Percentiles rank a stretch among this genome's conserved stretches.
phyloP scores from a whole-genome alignment of 2,329 filamentous ascomycete species.

The Trichocomaceae sp. region DNA sequence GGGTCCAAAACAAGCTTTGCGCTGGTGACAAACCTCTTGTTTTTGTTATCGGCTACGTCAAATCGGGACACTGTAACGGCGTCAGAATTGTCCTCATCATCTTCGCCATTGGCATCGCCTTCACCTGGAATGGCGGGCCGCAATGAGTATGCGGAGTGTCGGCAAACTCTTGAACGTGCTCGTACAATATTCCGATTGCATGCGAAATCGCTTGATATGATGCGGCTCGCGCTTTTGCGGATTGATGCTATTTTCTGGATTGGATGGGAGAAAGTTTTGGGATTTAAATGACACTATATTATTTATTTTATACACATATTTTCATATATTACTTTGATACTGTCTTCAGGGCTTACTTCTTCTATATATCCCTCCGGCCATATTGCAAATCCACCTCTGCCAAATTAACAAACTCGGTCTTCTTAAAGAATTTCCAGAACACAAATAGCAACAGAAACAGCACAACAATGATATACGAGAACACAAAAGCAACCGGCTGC shows the following conservation, averaged over 20 bases:
- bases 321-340: background rate
- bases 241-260: constrained; percentile 7
- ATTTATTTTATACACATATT: background rate
- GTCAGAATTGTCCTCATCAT: background rate
- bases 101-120: background rate
- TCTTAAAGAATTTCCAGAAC: constrained; percentile 8
- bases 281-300: background rate
- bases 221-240: constrained; percentile 6
- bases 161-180: background rate
- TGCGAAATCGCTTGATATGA: constrained; percentile 9
- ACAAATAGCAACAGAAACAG: constrained; percentile 6
- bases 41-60: constrained; percentile 2
- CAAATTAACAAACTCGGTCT: constrained; percentile 7
- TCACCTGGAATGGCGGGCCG: background rate
- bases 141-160: constrained; percentile 4
- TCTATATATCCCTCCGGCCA: constrained; percentile 1
- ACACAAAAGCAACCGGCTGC: constrained; percentile 11
- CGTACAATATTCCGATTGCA: constrained; percentile 7
- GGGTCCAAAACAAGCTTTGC: constrained; percentile 10
- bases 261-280: constrained; percentile 6
- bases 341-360: no score
- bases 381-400: constrained; percentile 5
- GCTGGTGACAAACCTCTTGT: constrained; percentile 3
- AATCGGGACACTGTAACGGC: background rate
- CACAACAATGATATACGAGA: constrained; percentile 12